Percentiles rank a stretch among this genome's conserved stretches.
Conservation (phyloP, 2,329 filamentous ascomycete species). For the Ambrosiella beaveri region DNA sequence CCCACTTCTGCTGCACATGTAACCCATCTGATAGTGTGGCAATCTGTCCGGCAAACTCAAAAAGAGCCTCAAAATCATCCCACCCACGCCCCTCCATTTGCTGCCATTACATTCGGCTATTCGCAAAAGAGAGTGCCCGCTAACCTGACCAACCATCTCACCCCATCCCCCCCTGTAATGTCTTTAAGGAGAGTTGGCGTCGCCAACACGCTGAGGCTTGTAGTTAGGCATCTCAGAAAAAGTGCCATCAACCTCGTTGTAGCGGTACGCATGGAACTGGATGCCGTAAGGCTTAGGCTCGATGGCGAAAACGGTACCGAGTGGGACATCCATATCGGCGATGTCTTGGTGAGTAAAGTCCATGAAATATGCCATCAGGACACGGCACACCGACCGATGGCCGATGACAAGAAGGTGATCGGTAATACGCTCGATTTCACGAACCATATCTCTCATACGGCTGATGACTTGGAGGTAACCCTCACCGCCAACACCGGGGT, state of each 20-base stretch:
- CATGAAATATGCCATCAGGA: conserved; percentile 92
- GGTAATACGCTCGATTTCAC: conserved; percentile 91
- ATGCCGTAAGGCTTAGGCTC: conserved; percentile 97
- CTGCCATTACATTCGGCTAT: background rate
- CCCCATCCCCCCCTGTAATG: background rate
- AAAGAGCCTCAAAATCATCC: background rate
- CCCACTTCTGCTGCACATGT: background rate
- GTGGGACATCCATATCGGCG: conserved; percentile 79
- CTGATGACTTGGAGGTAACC: conserved; percentile 96
- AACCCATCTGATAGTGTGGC: background rate
- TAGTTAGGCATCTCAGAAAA: conserved; percentile 82
- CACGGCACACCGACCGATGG: conserved; percentile 79
- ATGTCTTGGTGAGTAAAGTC: conserved; percentile 81
- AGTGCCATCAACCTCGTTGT: conserved; percentile 59
- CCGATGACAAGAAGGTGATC: conserved; percentile 87
- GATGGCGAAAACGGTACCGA: conserved; percentile 86
- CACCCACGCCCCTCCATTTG: background rate
- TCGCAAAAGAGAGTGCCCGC: background rate
- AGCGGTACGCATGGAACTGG: conserved; percentile 89
- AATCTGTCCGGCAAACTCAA: background rate
- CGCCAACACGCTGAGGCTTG: conserved; percentile 35
- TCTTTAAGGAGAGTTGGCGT: background rate
- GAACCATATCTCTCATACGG: conserved; percentile 82
- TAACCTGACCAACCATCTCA: background rate
- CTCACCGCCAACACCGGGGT: conserved; percentile 88